A percentile compares a stretch with the other conserved stretches of the same genome.
These are phyloP conservation scores for Nicotiana knightiana DNA, from an alignment of 257 asterid species.

Conservation along the genomic window DNA sequence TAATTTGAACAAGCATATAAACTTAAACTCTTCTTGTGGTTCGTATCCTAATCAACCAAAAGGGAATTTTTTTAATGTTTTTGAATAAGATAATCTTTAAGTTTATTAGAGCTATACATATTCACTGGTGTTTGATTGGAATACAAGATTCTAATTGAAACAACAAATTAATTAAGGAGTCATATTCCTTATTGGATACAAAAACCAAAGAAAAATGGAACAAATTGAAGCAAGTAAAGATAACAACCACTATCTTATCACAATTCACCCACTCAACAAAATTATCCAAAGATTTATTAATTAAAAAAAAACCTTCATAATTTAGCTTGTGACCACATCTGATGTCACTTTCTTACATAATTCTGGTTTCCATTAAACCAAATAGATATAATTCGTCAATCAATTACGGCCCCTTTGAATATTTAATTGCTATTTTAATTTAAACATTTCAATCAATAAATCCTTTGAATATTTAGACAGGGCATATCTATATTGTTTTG, in stretches of 20 bases:
- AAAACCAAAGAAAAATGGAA: not conserved
- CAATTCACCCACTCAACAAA: not conserved
- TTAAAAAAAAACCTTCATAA: not conserved
- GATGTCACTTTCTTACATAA: slow-evolving; percentile 4
- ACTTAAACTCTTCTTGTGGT: not conserved
- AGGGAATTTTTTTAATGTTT: too few relatives aligned
- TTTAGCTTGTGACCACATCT: not conserved
- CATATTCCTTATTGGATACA: not conserved
- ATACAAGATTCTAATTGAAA: too few relatives aligned
- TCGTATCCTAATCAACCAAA: too few relatives aligned
- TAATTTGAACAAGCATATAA: not conserved
- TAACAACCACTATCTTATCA: not conserved
- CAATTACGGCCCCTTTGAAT: not conserved
- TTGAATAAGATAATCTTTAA: too few relatives aligned
- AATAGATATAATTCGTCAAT: not conserved
- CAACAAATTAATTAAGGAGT: too few relatives aligned
- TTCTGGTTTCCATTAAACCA: not conserved
- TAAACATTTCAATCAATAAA: slow-evolving; percentile 1
- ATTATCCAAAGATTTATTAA: not conserved
- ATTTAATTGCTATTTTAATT: not conserved
- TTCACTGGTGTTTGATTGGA: too few relatives aligned
- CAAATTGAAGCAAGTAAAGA: not conserved
- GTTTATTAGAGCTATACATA: too few relatives aligned
- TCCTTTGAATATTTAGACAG: not conserved
- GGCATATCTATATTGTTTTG: not conserved